phyloP scores from a whole-genome alignment of 148 eudicot genomes.

The Bassia scoparia region DNA sequence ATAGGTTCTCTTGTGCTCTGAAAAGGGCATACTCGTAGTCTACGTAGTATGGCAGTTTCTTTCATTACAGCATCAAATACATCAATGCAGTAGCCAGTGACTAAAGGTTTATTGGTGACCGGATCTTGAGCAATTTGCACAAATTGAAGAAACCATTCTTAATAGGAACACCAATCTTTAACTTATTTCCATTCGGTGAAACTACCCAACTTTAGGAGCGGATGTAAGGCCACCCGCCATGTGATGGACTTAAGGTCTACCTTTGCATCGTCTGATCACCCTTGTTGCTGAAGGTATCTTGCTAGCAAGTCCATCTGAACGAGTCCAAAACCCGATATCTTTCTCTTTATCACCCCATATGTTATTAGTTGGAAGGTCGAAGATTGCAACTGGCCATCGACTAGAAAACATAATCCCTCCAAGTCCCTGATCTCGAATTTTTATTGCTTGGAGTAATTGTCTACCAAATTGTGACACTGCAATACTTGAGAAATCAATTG shows the following conservation, averaged over 20 bases:
- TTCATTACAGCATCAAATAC: constrained; percentile 52
- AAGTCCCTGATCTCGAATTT: constrained; percentile 43
- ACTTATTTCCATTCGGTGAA: constrained; percentile 41
- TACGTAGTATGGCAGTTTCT: constrained; percentile 43
- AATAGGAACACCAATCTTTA: constrained; percentile 51
- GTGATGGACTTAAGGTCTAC: constrained; percentile 36
- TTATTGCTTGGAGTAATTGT: constrained; percentile 31
- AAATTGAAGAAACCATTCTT: constrained; percentile 47
- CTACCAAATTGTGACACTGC: constrained; percentile 49
- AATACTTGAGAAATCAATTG: constrained; percentile 39
- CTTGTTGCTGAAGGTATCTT: constrained; percentile 8
- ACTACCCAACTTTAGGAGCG: constrained; percentile 59
- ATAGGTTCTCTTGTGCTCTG: constrained; percentile 23
- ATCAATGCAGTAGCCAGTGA: constrained; percentile 51
- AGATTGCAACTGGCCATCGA: constrained; percentile 40
- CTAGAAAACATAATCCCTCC: constrained; percentile 50
- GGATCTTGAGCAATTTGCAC: constrained; percentile 29
- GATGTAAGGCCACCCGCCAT: constrained; percentile 50
- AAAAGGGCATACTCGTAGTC: constrained; percentile 49
- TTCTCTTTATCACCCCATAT: constrained; percentile 38
- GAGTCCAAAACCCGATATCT: constrained; percentile 53
- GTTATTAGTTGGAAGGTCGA: constrained; percentile 39
- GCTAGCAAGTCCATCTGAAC: constrained; percentile 34
- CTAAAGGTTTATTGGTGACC: constrained; percentile 23
- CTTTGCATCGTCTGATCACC: constrained; percentile 17